Evolutionary conservation across 2,329 filamentous ascomycete genomes (phyloP), one percentile per base, ranked within the genome.

Genomic region (Chalara sp.): DNA sequence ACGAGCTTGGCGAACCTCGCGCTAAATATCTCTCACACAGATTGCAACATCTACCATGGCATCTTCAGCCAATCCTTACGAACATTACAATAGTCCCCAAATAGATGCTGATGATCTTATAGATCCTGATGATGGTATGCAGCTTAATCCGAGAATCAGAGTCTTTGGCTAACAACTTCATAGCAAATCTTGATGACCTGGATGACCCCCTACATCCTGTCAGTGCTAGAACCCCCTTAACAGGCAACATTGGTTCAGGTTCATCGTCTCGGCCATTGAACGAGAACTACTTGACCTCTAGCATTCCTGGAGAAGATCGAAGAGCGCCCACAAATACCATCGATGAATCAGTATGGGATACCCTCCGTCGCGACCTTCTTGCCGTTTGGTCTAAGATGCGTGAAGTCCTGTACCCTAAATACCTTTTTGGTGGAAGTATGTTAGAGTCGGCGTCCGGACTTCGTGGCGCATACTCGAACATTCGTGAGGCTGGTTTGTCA

Each of bases 321-420:
- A 81, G 86, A 56, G 91, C 93, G 12, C 81, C 90, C 6, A 83
- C 86, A 58, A 95, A 95, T 72, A 99, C 93, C 44, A 95, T 99
- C 68, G 93, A 99, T 69, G 93, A 99, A 72, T 85, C 84, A 1
- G 93, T 99, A 40, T 99, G 93, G 93, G 89, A 92, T 42, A 99
- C 93, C n/a, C 76, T 99, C 54, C 89, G 87, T 48, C 86, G 93
- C 59, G 93, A 99, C 68, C 73, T 99, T 58, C 72, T 92, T 6
- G 93, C 90, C 30, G 89, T 97, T 35, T 97, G 93, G 92, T 87
- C 89, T 72, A 99, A 99, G 78, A 89, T 99, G 84, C 85, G 88
- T 68, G 92, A 96, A 75, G 93, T 99, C 39, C 81, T 99, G 54
- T 99, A 89, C 71, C 93, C 93, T 13, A 91, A 91, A 65, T 97